Conservation (phyloP, 164 flowering plant species). For the Macadamia tetraphylla region DNA sequence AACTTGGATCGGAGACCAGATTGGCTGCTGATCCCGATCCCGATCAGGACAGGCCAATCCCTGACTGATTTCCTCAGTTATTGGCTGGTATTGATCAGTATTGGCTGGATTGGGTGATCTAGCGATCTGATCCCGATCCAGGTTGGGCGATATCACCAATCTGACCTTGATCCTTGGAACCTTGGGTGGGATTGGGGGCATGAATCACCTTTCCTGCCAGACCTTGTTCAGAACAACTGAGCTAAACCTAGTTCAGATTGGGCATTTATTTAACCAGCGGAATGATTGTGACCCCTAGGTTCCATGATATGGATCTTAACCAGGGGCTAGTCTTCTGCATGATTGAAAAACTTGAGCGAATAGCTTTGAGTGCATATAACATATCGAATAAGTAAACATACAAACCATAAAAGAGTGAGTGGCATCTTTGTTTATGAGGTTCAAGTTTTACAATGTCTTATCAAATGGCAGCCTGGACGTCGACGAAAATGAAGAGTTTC, state of each 20-base stretch:
- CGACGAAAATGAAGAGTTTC: constrained; percentile 51
- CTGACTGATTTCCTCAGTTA: no score
- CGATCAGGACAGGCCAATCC: no score
- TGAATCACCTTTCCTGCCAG: no score
- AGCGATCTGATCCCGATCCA: no score
- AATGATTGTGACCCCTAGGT: background rate
- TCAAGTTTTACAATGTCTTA: background rate
- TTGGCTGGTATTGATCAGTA: no score
- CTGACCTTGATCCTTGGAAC: no score
- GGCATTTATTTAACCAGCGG: background rate
- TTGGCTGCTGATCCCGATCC: no score
- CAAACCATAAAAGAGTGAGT: background rate
- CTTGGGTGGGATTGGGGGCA: no score
- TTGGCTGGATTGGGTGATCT: no score
- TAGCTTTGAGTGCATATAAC: background rate
- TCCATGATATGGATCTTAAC: background rate
- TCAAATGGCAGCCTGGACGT: constrained; percentile 55
- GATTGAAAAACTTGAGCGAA: background rate
- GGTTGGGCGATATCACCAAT: no score
- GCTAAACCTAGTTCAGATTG: background rate
- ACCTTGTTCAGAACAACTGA: no score
- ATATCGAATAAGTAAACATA: background rate
- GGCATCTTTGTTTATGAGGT: background rate
- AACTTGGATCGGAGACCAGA: no score
- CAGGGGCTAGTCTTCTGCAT: background rate